These are phyloP conservation scores for Ceratobasidium sp. DNA, from an alignment of 1,284 basidiomycete genomes.

Conservation along the genomic window DNA sequence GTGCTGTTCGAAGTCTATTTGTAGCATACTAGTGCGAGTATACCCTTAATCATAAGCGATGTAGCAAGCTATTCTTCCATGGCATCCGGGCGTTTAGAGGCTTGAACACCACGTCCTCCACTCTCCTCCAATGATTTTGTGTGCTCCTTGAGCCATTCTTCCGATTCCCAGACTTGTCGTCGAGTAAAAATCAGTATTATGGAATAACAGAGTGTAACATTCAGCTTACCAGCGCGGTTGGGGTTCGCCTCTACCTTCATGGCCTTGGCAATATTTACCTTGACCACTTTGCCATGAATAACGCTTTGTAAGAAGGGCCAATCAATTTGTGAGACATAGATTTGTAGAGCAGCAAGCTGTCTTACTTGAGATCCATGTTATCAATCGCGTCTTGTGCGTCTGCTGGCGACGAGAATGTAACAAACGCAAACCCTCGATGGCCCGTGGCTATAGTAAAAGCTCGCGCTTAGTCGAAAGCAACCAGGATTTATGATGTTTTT, in stretches of 20 bases:
- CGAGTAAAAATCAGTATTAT: not conserved
- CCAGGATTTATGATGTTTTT: constrained; percentile 12
- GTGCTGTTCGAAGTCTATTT: not conserved
- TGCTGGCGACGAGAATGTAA: constrained; percentile 75
- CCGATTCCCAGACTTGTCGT: constrained; percentile 81
- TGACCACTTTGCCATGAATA: constrained; percentile 69
- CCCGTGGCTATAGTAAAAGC: constrained; percentile 63
- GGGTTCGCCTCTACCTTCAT: constrained; percentile 73
- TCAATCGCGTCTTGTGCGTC: constrained; percentile 89
- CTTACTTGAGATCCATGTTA: constrained; percentile 88
- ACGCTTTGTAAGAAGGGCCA: not conserved
- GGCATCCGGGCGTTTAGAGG: constrained; percentile 59
- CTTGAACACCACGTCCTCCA: constrained; percentile 63
- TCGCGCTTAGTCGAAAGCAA: constrained; percentile 43
- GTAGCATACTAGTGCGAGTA: not conserved
- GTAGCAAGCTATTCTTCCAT: constrained; percentile 66
- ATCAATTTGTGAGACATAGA: not conserved
- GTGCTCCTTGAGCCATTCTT: constrained; percentile 80
- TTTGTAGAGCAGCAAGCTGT: constrained; percentile 51
- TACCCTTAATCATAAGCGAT: not conserved
- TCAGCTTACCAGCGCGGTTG: constrained; percentile 74
- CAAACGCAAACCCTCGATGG: constrained; percentile 84
- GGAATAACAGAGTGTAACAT: constrained; percentile 36
- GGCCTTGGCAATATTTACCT: constrained; percentile 79
- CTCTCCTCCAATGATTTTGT: constrained; percentile 75